phyloP scores from a whole-genome alignment of 352 stramenopile species.

The Phytopythium helicoides region DNA sequence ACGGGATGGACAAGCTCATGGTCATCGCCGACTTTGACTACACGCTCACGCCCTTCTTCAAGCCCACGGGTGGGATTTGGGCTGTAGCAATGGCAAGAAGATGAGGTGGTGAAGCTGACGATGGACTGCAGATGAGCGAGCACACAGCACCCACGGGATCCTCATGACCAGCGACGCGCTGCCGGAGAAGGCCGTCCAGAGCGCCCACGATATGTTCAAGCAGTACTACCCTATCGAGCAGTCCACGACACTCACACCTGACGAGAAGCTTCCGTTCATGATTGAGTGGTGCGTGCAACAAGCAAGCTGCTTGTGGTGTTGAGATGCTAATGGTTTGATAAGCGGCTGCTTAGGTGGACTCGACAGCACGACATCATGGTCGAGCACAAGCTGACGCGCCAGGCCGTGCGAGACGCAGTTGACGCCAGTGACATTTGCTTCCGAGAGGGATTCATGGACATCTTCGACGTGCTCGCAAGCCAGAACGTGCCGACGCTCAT shows the following conservation, averaged over 20 bases:
- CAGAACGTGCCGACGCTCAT: constrained; percentile 72
- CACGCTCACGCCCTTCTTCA: constrained; percentile 71
- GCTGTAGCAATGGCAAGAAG: constrained; percentile 3
- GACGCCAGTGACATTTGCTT: constrained; percentile 48
- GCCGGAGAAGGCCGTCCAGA: constrained; percentile 22
- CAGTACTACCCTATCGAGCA: constrained; percentile 82
- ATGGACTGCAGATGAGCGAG: constrained; percentile 31
- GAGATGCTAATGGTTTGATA: too few species aligned
- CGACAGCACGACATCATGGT: constrained; percentile 53
- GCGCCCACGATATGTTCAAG: constrained; percentile 44
- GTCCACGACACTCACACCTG: constrained; percentile 53
- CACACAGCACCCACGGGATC: constrained; percentile 45
- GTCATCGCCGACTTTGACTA: constrained; percentile 86
- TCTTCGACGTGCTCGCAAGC: constrained; percentile 51
- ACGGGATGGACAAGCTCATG: constrained; percentile 64
- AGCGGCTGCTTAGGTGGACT: constrained; percentile 35
- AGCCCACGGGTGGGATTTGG: constrained; percentile 18
- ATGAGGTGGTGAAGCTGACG: neutral
- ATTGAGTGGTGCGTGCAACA: constrained; percentile 57
- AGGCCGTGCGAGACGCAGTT: constrained; percentile 44
- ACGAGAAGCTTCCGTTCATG: constrained; percentile 80
- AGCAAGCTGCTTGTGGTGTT: too few species aligned
- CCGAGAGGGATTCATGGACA: constrained; percentile 55
- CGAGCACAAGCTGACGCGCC: constrained; percentile 46
- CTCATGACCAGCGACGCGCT: constrained; percentile 50